Evolutionary conservation across 495 filamentous ascomycete species (phyloP), one percentile per base, ranked within the genome.

Genomic region (Penicillium arizonense): DNA sequence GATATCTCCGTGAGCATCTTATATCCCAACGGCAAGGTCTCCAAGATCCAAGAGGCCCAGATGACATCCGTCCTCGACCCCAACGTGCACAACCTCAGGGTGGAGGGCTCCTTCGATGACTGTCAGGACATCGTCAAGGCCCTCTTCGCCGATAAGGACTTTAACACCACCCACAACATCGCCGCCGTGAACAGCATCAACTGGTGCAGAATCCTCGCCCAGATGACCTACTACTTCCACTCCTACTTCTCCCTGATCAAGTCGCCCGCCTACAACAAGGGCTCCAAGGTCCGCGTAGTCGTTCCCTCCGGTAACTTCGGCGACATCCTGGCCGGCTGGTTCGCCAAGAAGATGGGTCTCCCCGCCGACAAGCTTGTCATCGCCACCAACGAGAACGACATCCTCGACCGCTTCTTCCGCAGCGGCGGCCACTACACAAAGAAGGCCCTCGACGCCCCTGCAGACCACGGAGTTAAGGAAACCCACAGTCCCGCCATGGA

Each of bases 101-200:
- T 96, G 12, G 82, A 85, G 44, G 92, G 93, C 32, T 89, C 88
- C 2, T 97, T 98, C 72, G 94, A 98, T 59, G 89, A 97, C 65
- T 97, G 93, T 72, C 92, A 96, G 83, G 93, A 96, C 63, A 90
- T 90, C 47, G 88, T 98, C 59, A 98, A 98, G 75, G 86, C 87
- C 0, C 80, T 98, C 20, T 98, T 97, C 64, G 85, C 52, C 18
- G 62, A 64, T 16, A 88, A 85, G 6, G 90, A 91, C 18, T 84
- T 96, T 26, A 97, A 96, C 72, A 89, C 86, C 21, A 56, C 48
- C 28, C 58, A 54, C 42, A 61, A 56, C 28, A 42, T 64, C 12
- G 63, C 42, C 42, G 63, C 63, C 1, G 57, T 62, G 8, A 63
- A 63, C 48, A 50, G 47, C 4, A 96, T 96, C 68, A 96, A 96